Evolutionary conservation across 331 rosid species (phyloP).

Genomic region (Cydonia oblonga): DNA sequence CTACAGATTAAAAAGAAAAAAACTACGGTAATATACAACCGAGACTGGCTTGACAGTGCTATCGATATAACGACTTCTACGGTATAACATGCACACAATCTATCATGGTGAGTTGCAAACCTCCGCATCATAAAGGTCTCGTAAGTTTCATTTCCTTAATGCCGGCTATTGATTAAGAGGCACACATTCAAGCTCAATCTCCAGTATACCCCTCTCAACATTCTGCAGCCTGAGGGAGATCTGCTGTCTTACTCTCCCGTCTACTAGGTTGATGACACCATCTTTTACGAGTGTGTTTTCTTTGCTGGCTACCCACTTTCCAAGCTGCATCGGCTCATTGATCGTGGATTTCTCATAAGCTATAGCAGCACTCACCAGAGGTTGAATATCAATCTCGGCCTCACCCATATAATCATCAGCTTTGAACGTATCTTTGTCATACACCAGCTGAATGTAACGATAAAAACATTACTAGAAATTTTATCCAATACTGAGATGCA

Average conservation of each 20-base stretch:
- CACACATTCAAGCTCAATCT: slow-evolving; percentile 80
- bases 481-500: neutral
- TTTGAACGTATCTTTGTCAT: slow-evolving; percentile 78
- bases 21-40: neutral
- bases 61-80: neutral
- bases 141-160: neutral
- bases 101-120: neutral
- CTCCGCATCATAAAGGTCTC: neutral
- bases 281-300: slow-evolving; percentile 54
- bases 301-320: slow-evolving; percentile 52
- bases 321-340: slow-evolving; percentile 42
- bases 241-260: slow-evolving; percentile 65
- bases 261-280: slow-evolving; percentile 45
- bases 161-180: slow-evolving; percentile 69
- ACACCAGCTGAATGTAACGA: slow-evolving; percentile 53
- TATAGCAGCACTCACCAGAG: slow-evolving; percentile 63
- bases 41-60: neutral
- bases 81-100: neutral
- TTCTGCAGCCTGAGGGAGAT: slow-evolving; percentile 63
- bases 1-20: neutral
- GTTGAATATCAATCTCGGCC: slow-evolving; percentile 89
- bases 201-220: slow-evolving; percentile 78
- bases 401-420: slow-evolving; percentile 96
- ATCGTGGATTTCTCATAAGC: slow-evolving; percentile 46
- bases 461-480: neutral